Evolutionary conservation across 345 rosid genomes (phyloP).

Genomic region (Jatropha curcas): DNA sequence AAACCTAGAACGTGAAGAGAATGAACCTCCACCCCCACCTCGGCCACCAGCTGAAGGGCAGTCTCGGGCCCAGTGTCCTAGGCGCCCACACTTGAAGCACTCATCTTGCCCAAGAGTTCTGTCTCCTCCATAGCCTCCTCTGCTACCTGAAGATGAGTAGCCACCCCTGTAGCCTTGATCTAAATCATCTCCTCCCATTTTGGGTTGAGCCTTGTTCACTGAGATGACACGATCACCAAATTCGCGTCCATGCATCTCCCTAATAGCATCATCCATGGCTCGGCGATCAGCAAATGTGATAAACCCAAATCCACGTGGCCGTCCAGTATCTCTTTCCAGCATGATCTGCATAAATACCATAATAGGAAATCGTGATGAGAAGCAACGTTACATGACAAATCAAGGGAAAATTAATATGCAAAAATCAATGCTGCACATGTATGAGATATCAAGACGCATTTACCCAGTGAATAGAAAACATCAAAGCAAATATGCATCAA

Average conservation of each 20-base stretch:
- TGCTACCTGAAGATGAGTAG: conserved; percentile 51
- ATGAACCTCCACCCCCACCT: conserved; percentile 63
- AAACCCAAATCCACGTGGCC: conserved; percentile 97
- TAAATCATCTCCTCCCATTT: conserved; percentile 68
- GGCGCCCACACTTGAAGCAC: conserved; percentile 93
- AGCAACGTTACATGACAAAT: conserved; percentile 25
- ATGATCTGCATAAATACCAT: conserved; percentile 63
- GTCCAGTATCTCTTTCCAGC: conserved; percentile 94
- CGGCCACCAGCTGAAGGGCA: conserved; percentile 90
- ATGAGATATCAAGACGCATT: conserved; percentile 13
- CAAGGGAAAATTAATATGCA: conserved; percentile 23
- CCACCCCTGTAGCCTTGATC: conserved; percentile 85
- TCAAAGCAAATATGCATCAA: not conserved
- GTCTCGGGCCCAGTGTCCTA: conserved; percentile 98
- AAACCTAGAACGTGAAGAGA: conserved; percentile 75
- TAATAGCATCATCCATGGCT: conserved; percentile 93
- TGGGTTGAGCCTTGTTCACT: conserved; percentile 98
- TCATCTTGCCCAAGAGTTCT: conserved; percentile 81
- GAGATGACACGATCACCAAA: conserved; percentile 85
- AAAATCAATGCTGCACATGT: conserved; percentile 1
- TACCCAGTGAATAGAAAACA: not conserved
- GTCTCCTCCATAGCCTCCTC: conserved; percentile 70
- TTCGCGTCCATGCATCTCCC: conserved; percentile 96
- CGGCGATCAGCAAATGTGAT: conserved; percentile 89
- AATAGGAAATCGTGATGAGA: conserved; percentile 25